Conservation (phyloP, 129 eudicot species). For the Gnaphalium uliginosum region DNA sequence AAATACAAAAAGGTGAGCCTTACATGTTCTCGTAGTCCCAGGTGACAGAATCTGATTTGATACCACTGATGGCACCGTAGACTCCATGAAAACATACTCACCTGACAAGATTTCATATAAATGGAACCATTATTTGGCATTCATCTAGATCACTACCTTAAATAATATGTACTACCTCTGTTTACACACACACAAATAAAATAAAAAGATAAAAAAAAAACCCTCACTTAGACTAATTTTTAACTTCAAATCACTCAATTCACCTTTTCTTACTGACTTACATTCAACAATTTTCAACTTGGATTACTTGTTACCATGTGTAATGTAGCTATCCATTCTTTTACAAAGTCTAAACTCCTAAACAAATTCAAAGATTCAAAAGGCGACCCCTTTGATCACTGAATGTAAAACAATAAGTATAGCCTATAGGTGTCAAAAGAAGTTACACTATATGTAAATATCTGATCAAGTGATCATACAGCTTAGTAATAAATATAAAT, state of each 20-base stretch:
- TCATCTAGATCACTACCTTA: constrained; percentile 8
- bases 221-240: neutral
- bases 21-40: constrained; percentile 70
- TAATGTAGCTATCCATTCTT: neutral
- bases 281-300: constrained; percentile 8
- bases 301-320: neutral
- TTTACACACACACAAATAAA: neutral
- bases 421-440: neutral
- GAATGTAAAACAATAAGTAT: constrained; percentile 4
- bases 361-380: neutral
- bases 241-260: constrained; percentile 7
- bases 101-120: constrained; percentile 47
- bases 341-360: constrained; percentile 9
- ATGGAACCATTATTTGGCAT: neutral
- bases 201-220: too few species aligned
- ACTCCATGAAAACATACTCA: constrained; percentile 87
- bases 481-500: neutral
- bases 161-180: constrained; percentile 8
- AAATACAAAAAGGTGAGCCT: constrained; percentile 24
- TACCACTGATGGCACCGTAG: constrained; percentile 55
- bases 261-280: constrained; percentile 18
- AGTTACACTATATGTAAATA: neutral
- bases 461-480: neutral
- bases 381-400: neutral
- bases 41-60: constrained; percentile 75